A percentile compares a stretch with the other conserved stretches of the same genome.
phyloP scores from a whole-genome alignment of 257 asterid species.

The Gynochthodes officinalis region DNA sequence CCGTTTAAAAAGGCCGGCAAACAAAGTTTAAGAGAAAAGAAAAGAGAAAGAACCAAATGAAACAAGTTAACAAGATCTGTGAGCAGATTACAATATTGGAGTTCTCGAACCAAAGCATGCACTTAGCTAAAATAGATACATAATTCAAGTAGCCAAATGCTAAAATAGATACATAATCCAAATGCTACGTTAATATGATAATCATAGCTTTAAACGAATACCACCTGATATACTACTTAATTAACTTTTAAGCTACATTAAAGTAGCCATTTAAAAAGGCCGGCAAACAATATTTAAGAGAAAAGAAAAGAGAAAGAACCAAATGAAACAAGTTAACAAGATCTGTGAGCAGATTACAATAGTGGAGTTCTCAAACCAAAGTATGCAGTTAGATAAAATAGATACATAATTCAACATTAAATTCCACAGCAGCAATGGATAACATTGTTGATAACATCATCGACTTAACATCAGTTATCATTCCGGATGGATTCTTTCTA shows the following conservation, averaged over 20 bases:
- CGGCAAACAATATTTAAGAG: neutral
- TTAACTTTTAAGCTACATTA: neutral
- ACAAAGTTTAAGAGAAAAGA: neutral
- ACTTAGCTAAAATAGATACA: neutral
- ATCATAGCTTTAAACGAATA: neutral
- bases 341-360: conserved; percentile 1
- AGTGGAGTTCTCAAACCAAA: neutral
- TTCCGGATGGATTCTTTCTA: too few relatives aligned
- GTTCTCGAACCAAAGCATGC: neutral
- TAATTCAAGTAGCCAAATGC: too few relatives aligned
- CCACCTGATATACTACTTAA: too few relatives aligned
- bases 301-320: conserved; percentile 4
- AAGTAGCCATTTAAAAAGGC: neutral
- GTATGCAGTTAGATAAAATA: neutral
- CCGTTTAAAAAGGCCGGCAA: conserved; percentile 4
- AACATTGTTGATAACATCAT: neutral
- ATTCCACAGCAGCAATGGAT: conserved; percentile 1
- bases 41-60: conserved; percentile 1
- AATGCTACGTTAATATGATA: neutral
- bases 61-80: neutral
- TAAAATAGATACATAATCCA: too few relatives aligned
- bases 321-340: neutral
- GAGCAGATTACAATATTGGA: conserved; percentile 6
- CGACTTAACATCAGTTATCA: neutral
- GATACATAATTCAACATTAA: neutral